Evolutionary conservation across 805 yeast genomes (phyloP).

Genomic region (Saccharomycopsis capsularis): DNA sequence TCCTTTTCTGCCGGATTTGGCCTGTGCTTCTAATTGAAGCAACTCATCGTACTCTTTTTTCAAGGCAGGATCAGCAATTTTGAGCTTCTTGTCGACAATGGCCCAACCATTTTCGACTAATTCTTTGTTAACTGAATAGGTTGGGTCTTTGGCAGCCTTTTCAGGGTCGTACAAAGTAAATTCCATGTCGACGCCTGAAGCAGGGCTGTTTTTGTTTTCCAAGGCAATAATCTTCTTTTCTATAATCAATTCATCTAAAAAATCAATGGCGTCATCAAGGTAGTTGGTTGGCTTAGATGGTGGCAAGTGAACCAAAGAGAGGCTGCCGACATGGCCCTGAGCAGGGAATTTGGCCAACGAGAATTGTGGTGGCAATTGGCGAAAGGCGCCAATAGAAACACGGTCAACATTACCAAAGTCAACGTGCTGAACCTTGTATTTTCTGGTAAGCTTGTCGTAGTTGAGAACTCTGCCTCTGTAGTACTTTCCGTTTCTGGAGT

Average conservation of each 20-base stretch:
- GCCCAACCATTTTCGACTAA: conserved; percentile 56
- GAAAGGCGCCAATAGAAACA: conserved; percentile 36
- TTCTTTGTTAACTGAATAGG: conserved; percentile 53
- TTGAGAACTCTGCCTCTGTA: conserved; percentile 51
- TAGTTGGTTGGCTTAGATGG: conserved; percentile 51
- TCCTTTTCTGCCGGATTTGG: conserved; percentile 47
- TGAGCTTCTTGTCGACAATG: conserved; percentile 36
- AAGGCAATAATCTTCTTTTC: conserved; percentile 51
- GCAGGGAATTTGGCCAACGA: conserved; percentile 35
- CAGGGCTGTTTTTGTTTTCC: conserved; percentile 36
- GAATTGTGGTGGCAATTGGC: conserved; percentile 48
- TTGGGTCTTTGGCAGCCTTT: conserved; percentile 45
- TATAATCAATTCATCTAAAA: conserved; percentile 45
- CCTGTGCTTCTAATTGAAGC: conserved; percentile 38
- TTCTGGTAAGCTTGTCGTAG: conserved; percentile 37
- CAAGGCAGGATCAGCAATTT: conserved; percentile 33
- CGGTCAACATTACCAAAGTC: conserved; percentile 54
- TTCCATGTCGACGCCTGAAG: conserved; percentile 39
- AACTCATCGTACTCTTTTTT: conserved; percentile 35
- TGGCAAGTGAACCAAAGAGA: conserved; percentile 51
- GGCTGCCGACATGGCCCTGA: conserved; percentile 48
- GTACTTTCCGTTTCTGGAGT: conserved; percentile 44
- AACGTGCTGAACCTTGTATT: conserved; percentile 47
- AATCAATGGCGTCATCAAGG: conserved; percentile 45
- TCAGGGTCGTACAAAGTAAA: conserved; percentile 52